Evolutionary conservation across 2,329 filamentous ascomycete genomes (phyloP).

Genomic region (Fusarium acutatum): DNA sequence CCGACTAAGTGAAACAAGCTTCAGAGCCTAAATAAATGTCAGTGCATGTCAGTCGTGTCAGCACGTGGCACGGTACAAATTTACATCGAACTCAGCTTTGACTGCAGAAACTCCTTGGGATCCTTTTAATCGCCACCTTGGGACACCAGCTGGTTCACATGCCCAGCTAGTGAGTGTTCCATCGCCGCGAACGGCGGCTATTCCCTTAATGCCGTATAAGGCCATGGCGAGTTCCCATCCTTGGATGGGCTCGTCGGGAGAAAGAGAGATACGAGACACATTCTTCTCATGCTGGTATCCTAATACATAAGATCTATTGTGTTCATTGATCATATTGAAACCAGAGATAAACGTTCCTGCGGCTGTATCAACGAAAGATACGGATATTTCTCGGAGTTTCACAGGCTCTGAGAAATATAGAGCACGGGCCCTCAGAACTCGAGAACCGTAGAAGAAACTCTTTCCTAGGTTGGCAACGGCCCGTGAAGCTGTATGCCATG

Average conservation of each 20-base stretch:
- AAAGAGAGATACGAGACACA: background rate
- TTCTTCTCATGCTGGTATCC: background rate
- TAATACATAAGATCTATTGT: background rate
- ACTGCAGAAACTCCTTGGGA: background rate
- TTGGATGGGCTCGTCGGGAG: background rate
- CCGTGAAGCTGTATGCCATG: background rate
- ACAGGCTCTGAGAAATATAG: background rate
- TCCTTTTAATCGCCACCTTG: background rate
- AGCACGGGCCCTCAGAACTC: background rate
- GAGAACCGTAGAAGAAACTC: background rate
- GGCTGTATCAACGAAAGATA: background rate
- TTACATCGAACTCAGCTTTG: background rate
- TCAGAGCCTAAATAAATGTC: background rate
- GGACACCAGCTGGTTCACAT: background rate
- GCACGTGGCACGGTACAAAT: accelerated
- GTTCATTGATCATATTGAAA: background rate
- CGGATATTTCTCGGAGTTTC: background rate
- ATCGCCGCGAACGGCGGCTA: background rate
- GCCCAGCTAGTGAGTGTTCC: background rate
- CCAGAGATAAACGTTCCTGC: conserved; percentile 11
- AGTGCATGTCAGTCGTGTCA: background rate
- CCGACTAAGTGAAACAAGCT: background rate
- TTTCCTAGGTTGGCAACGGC: accelerated
- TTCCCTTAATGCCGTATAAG: background rate
- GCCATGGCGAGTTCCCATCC: background rate